Conservation (phyloP, 352 stramenopile genomes). For the Thalassiosira exigua region DNA sequence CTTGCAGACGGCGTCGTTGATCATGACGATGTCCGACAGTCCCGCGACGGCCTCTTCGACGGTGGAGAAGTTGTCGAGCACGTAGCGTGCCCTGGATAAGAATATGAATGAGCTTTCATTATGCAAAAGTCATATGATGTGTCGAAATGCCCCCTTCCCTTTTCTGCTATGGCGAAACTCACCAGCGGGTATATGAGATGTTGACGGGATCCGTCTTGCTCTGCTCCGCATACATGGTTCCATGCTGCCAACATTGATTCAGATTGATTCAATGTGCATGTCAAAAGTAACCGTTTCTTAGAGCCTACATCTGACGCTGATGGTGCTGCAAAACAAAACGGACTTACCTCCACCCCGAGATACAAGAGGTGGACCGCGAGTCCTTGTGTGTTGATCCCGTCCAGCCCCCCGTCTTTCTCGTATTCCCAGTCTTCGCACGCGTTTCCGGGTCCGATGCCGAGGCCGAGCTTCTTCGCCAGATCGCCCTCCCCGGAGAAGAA, state of each 20-base stretch:
- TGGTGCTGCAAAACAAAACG: too few relatives aligned
- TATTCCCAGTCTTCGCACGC: neutral
- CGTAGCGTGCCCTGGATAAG: neutral
- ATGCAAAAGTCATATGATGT: too few relatives aligned
- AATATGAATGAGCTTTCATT: too few relatives aligned
- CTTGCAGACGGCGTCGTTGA: neutral
- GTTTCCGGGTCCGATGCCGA: neutral
- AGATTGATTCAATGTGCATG: too few relatives aligned
- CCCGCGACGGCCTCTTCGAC: neutral
- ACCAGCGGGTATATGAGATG: conserved; percentile 7
- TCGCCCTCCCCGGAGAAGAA: neutral
- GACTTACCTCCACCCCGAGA: neutral
- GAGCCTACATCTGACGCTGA: too few relatives aligned
- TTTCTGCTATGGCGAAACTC: conserved; percentile 1
- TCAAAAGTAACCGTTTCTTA: too few relatives aligned
- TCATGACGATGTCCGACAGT: neutral
- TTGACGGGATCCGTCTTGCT: neutral
- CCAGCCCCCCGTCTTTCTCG: neutral
- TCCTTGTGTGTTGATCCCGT: conserved; percentile 1
- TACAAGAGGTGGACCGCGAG: neutral
- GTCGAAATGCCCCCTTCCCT: too few relatives aligned
- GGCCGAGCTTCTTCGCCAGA: neutral
- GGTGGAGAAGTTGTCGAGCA: conserved; percentile 7
- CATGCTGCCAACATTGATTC: neutral
- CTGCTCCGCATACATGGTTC: neutral